Evolutionary conservation across 257 asterid species (phyloP), one percentile per base, ranked within the genome.

Genomic region (Fraxinus anomala): DNA sequence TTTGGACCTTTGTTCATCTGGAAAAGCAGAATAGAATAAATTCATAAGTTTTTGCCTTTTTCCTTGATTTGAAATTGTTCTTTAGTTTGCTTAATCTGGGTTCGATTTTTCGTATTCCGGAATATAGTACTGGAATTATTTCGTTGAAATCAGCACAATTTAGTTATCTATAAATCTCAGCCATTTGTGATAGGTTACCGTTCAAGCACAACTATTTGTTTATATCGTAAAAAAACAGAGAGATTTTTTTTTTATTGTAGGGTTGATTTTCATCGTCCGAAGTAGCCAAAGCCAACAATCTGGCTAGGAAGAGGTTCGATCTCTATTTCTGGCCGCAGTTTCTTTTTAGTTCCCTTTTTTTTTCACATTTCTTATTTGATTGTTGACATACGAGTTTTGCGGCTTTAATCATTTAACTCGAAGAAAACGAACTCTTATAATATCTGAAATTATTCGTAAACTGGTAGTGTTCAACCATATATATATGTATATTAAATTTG

Each of bases 261-360:
- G 24, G 68, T 80, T 54, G 71, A 63, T 76, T 59, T 79, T 76
- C 73, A 72, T 44, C 71, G 47, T 31, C 79, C 12, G 17, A 11
- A 61, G 75, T 83, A 42, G 80, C 49, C 16, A 42, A 42, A 11
- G 49, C 79, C 65, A 31, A 74, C 83, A 91, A 92, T 82, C 97
- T 92, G 94, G 93, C 93, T 86, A 63, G 78, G 80, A 80, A 75
- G 89, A 89, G 97, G 96, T 88, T 13, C 4, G 77, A 73, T 42
- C 39, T 40, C 39, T 75, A 0, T 17, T 34, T n/a, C 9, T 49
- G 9, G 3, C 23, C 44, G 17, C 28, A 6, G 9, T 72, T 19
- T 63, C 36, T 26, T 6, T 34, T 72, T 23, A 21, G 67, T 24
- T 59, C 3, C 67, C 0, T 8, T 56, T 8, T n/a, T 59, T 59